These are phyloP conservation scores for Stylonectria norvegica DNA, from an alignment of 2,329 filamentous ascomycete species.

Conservation along the genomic window DNA sequence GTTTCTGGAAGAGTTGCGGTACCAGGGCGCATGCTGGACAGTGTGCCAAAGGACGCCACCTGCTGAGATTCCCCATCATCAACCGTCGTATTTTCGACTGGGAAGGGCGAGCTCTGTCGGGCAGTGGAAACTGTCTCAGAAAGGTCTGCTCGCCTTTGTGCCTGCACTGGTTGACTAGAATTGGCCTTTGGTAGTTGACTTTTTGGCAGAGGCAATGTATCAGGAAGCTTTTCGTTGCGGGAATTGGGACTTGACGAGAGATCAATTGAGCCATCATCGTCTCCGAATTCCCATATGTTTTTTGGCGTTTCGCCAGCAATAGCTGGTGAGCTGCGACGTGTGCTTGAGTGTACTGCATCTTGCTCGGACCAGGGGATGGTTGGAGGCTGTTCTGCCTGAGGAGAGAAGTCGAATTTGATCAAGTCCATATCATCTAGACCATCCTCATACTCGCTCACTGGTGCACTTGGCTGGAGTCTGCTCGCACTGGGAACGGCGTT, in stretches of 20 bases:
- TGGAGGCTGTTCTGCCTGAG: slow-evolving; percentile 1
- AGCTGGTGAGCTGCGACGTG: slow-evolving; percentile 31
- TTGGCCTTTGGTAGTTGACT: background rate
- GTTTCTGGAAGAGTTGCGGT: slow-evolving; percentile 2
- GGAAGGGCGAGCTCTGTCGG: slow-evolving; percentile 30
- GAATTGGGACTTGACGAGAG: too few species aligned
- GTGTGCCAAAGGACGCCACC: background rate
- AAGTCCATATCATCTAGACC: slow-evolving; percentile 25
- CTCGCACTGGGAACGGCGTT: background rate
- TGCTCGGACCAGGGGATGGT: slow-evolving; percentile 29
- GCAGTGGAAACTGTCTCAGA: slow-evolving; percentile 36
- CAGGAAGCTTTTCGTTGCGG: too few species aligned
- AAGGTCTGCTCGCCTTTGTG: slow-evolving; percentile 24
- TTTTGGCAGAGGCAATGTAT: slow-evolving; percentile 29
- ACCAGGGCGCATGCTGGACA: too few species aligned
- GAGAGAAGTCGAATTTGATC: slow-evolving; percentile 11
- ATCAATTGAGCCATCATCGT: slow-evolving; percentile 16
- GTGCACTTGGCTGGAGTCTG: background rate
- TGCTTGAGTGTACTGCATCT: slow-evolving; percentile 21
- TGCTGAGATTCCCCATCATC: slow-evolving; percentile 2
- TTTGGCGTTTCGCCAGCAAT: slow-evolving; percentile 9
- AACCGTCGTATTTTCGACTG: slow-evolving; percentile 4
- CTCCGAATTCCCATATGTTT: slow-evolving; percentile 24
- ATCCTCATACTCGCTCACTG: slow-evolving; percentile 19
- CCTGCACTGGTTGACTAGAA: background rate